Conservation (phyloP, 768 basidiomycete species). For the Leccinum imitatum region DNA sequence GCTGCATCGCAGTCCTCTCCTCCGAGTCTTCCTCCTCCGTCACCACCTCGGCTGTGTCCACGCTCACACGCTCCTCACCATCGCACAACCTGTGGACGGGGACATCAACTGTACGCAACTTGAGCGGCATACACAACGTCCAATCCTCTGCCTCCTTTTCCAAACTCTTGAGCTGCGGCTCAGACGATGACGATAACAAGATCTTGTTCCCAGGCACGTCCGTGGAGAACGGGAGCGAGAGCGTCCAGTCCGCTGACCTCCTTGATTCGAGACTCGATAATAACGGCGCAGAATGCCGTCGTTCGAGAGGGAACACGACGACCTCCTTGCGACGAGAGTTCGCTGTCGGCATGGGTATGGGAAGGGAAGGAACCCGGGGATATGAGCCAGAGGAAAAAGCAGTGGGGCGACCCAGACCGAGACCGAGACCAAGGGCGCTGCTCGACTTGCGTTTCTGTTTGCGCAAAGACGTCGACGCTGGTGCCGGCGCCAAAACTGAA, state of each 20-base stretch:
- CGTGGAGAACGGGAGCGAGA: conserved; percentile 32
- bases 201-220: conserved; percentile 28
- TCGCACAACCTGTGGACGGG: neutral
- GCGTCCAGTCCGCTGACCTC: conserved; percentile 24
- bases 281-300: conserved; percentile 32
- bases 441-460: conserved; percentile 27
- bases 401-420: neutral
- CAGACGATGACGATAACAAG: neutral
- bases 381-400: neutral
- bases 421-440: conserved; percentile 11
- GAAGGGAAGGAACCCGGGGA: neutral
- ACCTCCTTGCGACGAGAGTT: conserved; percentile 9
- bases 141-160: conserved; percentile 26
- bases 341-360: neutral
- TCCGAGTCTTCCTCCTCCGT: neutral
- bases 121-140: conserved; percentile 35
- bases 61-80: conserved; percentile 6
- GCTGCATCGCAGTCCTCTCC: conserved; percentile 5
- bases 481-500: neutral
- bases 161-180: neutral
- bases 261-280: conserved; percentile 11
- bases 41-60: conserved; percentile 2
- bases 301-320: conserved; percentile 25
- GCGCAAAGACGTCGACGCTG: conserved; percentile 3
- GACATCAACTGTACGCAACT: conserved; percentile 3